Conservation (phyloP, 2,329 filamentous ascomycete species). For the Pseudogymnoascus sp. region DNA sequence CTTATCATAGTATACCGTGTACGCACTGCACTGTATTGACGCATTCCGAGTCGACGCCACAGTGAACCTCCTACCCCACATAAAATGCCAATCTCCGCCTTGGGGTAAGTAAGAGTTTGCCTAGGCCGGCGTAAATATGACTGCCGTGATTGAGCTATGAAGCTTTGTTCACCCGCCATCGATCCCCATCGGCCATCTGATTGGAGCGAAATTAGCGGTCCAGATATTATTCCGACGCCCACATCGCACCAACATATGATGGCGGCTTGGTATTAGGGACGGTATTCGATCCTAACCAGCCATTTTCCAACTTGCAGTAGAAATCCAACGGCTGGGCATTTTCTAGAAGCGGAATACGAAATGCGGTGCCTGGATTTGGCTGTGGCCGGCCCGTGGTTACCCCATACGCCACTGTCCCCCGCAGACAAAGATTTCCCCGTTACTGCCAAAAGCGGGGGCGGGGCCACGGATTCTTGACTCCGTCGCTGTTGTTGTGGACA, state of each 20-base stretch:
- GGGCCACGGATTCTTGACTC: background rate
- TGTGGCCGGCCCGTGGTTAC: background rate
- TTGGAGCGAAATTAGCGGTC: conserved; percentile 3
- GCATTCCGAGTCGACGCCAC: background rate
- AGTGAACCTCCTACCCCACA: background rate
- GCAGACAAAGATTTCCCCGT: background rate
- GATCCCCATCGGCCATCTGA: background rate
- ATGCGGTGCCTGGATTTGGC: background rate
- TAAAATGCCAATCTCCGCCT: background rate
- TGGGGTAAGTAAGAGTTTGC: background rate
- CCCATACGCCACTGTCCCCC: background rate
- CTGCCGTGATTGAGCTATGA: background rate
- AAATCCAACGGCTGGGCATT: background rate
- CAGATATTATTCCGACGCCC: background rate
- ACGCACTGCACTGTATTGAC: background rate
- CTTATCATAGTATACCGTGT: background rate
- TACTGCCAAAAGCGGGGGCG: background rate
- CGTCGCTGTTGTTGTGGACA: background rate
- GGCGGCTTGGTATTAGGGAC: background rate
- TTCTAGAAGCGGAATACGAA: background rate
- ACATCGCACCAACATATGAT: background rate
- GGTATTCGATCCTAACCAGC: background rate
- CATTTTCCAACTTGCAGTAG: background rate
- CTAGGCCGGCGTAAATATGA: background rate
- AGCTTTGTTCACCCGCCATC: background rate